Evolutionary conservation across 1,284 basidiomycete genomes (phyloP), one percentile per base, ranked within the genome.

Genomic region (Puccinia triticina): DNA sequence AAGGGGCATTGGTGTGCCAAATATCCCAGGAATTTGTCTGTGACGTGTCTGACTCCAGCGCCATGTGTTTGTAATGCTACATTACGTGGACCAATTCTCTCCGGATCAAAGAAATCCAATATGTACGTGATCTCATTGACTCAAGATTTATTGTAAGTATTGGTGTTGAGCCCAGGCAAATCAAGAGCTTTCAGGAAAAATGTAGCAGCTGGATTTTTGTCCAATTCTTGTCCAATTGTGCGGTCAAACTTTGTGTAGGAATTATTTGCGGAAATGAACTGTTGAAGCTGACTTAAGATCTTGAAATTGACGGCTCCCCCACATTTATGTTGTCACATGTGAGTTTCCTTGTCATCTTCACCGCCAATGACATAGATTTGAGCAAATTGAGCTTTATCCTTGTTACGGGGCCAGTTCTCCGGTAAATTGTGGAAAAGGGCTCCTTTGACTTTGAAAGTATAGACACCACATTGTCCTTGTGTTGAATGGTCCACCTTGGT

Each of bases 341-440:
- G 23, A 26, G 37, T 37, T n/a, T 76, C 74, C 12, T 32, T 18
- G 4, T 21, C 1, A 23, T 61, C 74, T 11, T 57, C 46, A 2
- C 34, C 32, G 1, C 74, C 74, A 29, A 76, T 40, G 7, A 76
- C 74, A 76, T 59, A 76, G 0, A 76, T 76, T 76, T 76, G 74
- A 18, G 74, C n/a, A 29, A 76, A 76, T 26, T 40, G 43, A 11
- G 74, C 0, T 43, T 34, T 37, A 18, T 40, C 3, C 1, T 21
- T 5, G 0, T 3, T 5, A 7, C 14, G 21, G 0, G 74, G 74
- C 3, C 61, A 10, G 0, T 34, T 16, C 8, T 16, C 12, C 8
- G 21, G 29, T 26, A 76, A 16, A 14, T 59, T 37, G 26, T 76
- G 74, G 21, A 11, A 59, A 16, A 76, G n/a, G 16, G 53, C 8